These are phyloP conservation scores for Epithele typhae DNA, from an alignment of 768 basidiomycete species.

Conservation along the genomic window DNA sequence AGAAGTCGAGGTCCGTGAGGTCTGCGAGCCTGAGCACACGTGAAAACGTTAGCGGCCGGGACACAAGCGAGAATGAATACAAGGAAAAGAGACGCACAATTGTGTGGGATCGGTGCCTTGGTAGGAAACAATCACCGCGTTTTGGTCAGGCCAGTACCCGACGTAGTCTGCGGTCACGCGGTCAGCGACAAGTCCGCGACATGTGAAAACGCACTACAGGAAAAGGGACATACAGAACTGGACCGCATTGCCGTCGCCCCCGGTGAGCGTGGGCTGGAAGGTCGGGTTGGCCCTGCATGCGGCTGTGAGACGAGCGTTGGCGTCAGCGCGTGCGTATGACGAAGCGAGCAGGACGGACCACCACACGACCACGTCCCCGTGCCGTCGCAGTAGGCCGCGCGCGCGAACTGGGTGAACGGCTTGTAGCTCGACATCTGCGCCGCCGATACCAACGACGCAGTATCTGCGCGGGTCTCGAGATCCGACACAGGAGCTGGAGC, in stretches of 20 bases:
- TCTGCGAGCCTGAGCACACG: constrained; percentile 40
- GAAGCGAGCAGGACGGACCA: too few species aligned
- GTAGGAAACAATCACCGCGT: constrained; percentile 55
- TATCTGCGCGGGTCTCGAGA: too few species aligned
- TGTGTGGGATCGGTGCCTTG: constrained; percentile 56
- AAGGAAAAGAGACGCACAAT: constrained; percentile 35
- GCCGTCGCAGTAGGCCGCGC: constrained; percentile 48
- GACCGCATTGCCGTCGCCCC: constrained; percentile 45
- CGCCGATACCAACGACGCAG: too few species aligned
- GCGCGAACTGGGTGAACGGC: constrained; percentile 49
- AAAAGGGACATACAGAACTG: constrained; percentile 39
- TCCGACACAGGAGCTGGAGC: too few species aligned
- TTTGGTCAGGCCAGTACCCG: constrained; percentile 48
- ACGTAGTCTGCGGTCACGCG: constrained; percentile 45
- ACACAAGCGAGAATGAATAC: neutral
- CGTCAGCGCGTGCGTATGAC: too few species aligned
- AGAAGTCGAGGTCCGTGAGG: constrained; percentile 45
- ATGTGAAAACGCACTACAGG: neutral
- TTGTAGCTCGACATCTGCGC: constrained; percentile 34
- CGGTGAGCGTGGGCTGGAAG: constrained; percentile 38
- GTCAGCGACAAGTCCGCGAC: too few species aligned
- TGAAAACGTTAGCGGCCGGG: too few species aligned
- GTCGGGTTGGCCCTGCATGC: constrained; percentile 38
- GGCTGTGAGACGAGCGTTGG: too few species aligned
- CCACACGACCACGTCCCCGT: constrained; percentile 39